phyloP scores from a whole-genome alignment of 495 filamentous ascomycete species.

The Penicillium daleae region DNA sequence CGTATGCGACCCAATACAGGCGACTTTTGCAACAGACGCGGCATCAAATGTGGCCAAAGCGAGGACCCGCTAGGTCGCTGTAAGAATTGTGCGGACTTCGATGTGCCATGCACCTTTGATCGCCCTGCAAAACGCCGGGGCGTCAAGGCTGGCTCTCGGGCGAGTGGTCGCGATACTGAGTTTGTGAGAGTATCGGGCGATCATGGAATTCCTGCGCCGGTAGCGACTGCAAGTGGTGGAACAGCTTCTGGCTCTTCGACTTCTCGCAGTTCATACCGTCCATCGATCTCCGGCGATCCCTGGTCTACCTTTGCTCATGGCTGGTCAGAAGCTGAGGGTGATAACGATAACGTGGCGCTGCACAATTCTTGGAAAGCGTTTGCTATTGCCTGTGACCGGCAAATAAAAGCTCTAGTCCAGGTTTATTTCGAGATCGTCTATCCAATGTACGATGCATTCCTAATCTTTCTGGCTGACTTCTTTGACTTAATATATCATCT shows the following conservation, averaged over 20 bases:
- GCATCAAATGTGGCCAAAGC: constrained; percentile 33
- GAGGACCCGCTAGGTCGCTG: constrained; percentile 33
- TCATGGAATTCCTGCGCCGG: too few relatives aligned
- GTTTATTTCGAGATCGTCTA: constrained; percentile 51
- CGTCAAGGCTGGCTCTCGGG: constrained; percentile 32
- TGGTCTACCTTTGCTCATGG: constrained; percentile 30
- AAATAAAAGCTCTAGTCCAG: constrained; percentile 41
- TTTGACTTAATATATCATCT: background rate
- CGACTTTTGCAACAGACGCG: constrained; percentile 41
- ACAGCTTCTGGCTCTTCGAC: constrained; percentile 22
- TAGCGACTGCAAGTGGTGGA: too few relatives aligned
- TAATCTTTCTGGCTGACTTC: constrained; percentile 11
- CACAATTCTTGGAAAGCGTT: constrained; percentile 40
- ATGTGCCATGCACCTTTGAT: constrained; percentile 75
- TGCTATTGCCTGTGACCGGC: constrained; percentile 33
- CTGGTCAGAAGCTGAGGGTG: constrained; percentile 28
- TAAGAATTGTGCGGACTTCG: constrained; percentile 61
- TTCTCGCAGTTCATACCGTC: constrained; percentile 30
- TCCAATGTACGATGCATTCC: constrained; percentile 29
- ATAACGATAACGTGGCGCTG: constrained; percentile 31
- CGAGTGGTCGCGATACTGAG: constrained; percentile 12
- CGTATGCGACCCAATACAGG: too few relatives aligned
- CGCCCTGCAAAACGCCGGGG: constrained; percentile 72
- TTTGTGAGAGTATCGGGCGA: too few relatives aligned
- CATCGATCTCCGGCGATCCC: constrained; percentile 26